Conservation (phyloP, 768 basidiomycete species). For the Calocybe gangraenosa region DNA sequence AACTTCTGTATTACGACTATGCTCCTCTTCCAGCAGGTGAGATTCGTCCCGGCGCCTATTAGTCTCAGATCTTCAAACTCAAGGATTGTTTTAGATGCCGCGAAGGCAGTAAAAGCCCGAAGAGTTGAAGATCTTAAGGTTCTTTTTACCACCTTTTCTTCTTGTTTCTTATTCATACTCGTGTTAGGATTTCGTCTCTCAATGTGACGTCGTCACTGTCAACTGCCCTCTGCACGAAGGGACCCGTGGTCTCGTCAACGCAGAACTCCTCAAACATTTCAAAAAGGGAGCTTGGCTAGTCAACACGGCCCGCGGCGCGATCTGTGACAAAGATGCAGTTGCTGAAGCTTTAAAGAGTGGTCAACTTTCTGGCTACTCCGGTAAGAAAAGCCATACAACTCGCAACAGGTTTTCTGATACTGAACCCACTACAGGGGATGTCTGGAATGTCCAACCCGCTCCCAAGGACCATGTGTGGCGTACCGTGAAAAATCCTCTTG, state of each 20-base stretch:
- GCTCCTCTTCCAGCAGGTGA: conserved; percentile 61
- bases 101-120: conserved; percentile 61
- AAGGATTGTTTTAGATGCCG: conserved; percentile 41
- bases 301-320: conserved; percentile 91
- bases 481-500: conserved; percentile 73
- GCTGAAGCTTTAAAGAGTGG: conserved; percentile 73
- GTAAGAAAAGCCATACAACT: conserved; percentile 15
- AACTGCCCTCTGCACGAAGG: conserved; percentile 88
- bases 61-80: not conserved
- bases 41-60: conserved; percentile 4
- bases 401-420: not conserved
- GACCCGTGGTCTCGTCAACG: conserved; percentile 75
- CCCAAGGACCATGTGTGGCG: conserved; percentile 87
- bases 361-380: conserved; percentile 60
- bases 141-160: conserved; percentile 14
- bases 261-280: conserved; percentile 80
- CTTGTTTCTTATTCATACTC: not conserved
- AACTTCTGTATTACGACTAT: conserved; percentile 89
- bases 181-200: conserved; percentile 23
- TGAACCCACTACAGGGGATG: conserved; percentile 42
- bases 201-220: conserved; percentile 82
- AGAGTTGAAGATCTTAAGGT: conserved; percentile 79
- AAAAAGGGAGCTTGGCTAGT: conserved; percentile 92
- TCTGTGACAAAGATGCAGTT: conserved; percentile 82
- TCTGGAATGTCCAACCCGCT: conserved; percentile 87